Conservation (phyloP, 2,329 filamentous ascomycete species). For the Colletotrichum magnum region DNA sequence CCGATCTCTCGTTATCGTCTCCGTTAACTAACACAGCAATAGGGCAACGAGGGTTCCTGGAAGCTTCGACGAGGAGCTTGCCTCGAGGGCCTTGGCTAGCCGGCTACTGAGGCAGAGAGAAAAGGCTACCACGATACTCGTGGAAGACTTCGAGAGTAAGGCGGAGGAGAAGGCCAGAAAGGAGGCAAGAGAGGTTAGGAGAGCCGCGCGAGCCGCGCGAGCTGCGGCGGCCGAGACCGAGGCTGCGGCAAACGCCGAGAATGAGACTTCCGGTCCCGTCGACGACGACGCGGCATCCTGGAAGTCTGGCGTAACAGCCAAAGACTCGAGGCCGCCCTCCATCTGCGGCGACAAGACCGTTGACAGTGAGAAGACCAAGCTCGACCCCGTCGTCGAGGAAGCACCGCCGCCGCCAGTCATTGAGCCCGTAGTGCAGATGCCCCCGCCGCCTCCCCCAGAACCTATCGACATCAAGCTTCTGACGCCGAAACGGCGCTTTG, state of each 20-base stretch:
- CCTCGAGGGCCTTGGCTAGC: constrained; percentile 31
- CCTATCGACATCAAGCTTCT: constrained; percentile 28
- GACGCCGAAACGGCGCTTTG: constrained; percentile 20
- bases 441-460: neutral
- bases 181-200: constrained; percentile 6
- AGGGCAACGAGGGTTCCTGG: constrained; percentile 21
- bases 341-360: constrained; percentile 5
- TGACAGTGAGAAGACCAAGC: neutral
- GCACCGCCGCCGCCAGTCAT: neutral
- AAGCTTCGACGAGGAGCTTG: constrained; percentile 34
- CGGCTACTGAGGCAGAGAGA: constrained; percentile 10
- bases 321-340: constrained; percentile 16
- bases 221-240: neutral
- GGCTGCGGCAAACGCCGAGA: constrained; percentile 22
- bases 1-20: no score
- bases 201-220: neutral
- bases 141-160: constrained; percentile 10
- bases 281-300: constrained; percentile 27
- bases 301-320: constrained; percentile 31
- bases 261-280: constrained; percentile 4
- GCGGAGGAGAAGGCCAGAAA: constrained; percentile 6
- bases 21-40: neutral
- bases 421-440: neutral
- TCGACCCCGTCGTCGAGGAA: constrained; percentile 4
- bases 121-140: constrained; percentile 6